Conservation (phyloP, 1,284 basidiomycete species). For the Amylostereum areolatum region DNA sequence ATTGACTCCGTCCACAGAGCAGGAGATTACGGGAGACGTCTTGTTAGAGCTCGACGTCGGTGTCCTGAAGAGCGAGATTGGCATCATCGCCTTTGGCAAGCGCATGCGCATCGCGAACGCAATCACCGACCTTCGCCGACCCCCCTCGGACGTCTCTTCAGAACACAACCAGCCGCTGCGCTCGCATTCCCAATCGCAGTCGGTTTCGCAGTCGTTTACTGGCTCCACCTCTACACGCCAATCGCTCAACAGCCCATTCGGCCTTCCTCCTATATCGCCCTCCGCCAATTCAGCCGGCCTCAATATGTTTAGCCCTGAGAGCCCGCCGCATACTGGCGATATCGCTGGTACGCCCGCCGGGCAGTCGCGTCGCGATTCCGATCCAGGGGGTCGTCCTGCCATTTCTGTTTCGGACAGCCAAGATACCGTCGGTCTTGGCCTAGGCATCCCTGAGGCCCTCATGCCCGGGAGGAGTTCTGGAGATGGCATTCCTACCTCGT, state of each 20-base stretch:
- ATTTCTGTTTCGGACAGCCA: not conserved
- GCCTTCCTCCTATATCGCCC: too few relatives aligned
- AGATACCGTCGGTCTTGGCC: slow-evolving; percentile 14
- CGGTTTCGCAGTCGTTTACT: slow-evolving; percentile 29
- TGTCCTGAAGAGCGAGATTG: slow-evolving; percentile 92
- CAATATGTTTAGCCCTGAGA: slow-evolving; percentile 31
- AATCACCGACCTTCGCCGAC: slow-evolving; percentile 83
- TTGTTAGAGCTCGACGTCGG: slow-evolving; percentile 91
- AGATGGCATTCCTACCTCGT: too few relatives aligned
- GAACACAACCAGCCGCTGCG: too few relatives aligned
- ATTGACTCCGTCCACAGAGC: slow-evolving; percentile 47
- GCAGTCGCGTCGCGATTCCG: slow-evolving; percentile 22
- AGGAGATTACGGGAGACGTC: slow-evolving; percentile 98
- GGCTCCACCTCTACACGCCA: slow-evolving; percentile 31
- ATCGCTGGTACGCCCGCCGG: slow-evolving; percentile 16
- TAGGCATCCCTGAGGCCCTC: slow-evolving; percentile 11
- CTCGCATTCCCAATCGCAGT: slow-evolving; percentile 40
- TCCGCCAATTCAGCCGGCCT: too few relatives aligned
- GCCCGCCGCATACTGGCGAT: slow-evolving; percentile 29
- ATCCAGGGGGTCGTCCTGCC: slow-evolving; percentile 20
- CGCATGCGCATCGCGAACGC: slow-evolving; percentile 91
- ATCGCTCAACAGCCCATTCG: slow-evolving; percentile 28
- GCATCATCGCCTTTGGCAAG: slow-evolving; percentile 91
- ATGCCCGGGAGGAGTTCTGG: too few relatives aligned
- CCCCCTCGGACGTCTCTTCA: slow-evolving; percentile 39